These are phyloP conservation scores for Rhizopogon vesiculosus DNA, from an alignment of 768 basidiomycete genomes.

Conservation along the genomic window DNA sequence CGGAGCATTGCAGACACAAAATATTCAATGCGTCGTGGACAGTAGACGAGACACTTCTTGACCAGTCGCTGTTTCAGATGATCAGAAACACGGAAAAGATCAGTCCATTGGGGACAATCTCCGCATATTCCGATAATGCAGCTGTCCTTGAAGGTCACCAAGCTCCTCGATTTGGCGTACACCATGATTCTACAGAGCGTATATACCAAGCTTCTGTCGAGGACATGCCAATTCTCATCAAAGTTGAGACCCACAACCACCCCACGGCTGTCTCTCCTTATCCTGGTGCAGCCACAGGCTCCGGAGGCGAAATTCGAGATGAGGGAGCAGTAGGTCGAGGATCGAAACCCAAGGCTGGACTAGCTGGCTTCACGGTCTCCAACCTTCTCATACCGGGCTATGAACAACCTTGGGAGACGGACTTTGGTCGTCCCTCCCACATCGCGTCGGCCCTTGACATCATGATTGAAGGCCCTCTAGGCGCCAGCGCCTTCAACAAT, in stretches of 20 bases:
- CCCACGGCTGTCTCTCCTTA: constrained; percentile 98
- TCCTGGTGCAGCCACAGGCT: constrained; percentile 98
- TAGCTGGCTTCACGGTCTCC: constrained; percentile 89
- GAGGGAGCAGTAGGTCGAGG: constrained; percentile 95
- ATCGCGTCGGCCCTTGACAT: constrained; percentile 93
- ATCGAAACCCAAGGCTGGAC: constrained; percentile 93
- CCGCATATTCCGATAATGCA: constrained; percentile 97
- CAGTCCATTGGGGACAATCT: constrained; percentile 74
- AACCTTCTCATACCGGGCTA: constrained; percentile 91
- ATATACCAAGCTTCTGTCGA: constrained; percentile 60
- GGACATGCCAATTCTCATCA: constrained; percentile 85
- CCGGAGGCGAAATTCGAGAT: constrained; percentile 97
- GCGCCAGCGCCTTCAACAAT: constrained; percentile 95
- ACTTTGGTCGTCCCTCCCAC: constrained; percentile 86
- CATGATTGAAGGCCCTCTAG: constrained; percentile 95
- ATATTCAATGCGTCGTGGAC: constrained; percentile 99
- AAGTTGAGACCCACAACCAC: constrained; percentile 99
- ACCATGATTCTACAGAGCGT: constrained; percentile 23
- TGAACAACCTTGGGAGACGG: constrained; percentile 93
- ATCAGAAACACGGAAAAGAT: constrained; percentile 92
- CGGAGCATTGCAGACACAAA: constrained; percentile 99
- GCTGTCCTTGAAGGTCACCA: constrained; percentile 78
- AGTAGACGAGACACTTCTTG: constrained; percentile 62
- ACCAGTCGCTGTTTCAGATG: constrained; percentile 89
- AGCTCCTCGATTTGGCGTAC: constrained; percentile 70